Evolutionary conservation across 306 rosid species (phyloP), one percentile per base, ranked within the genome.

Genomic region (Vicia sativa): DNA sequence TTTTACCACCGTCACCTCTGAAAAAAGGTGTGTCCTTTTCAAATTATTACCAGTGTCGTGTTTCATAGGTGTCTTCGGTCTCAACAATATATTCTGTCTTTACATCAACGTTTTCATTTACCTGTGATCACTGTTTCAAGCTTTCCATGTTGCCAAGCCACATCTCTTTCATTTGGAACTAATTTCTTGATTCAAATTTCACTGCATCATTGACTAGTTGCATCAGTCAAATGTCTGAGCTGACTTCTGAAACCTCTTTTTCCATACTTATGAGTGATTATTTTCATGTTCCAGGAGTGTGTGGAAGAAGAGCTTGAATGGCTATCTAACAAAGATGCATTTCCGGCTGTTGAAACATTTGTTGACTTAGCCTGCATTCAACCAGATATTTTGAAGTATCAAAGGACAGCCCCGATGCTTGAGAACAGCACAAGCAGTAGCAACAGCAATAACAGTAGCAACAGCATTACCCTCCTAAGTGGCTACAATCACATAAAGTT

Each of bases 271-370:
- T 9, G 26, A 70, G 52, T 14, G 55, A 64, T 11, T 10, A 26
- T 57, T 42, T 46, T 48, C 31, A 48, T 62, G 39, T 56, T 74
- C 9, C 80, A 85, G 89, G 95, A 73, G 59, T 14, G 31, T 43
- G 87, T 69, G 9, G 97, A 87, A 59, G 97, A 91, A 62, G 97
- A 91, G 31, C 90, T 88, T 35, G 97, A 91, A 71, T 91, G 97
- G 97, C 65, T 91, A 65, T 86, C 90, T 3, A 87, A 90, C 84
- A 86, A 82, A 77, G 97, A 91, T 54, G 85, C 90, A 1, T 91
- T 91, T 71, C 97, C 97, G 26, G 76, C 84, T 0, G 70, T 91
- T 5, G 91, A 88, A 55, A 82, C 91, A 11, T 83, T 82, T 61
- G 74, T 77, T 15, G 90, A 50, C 70, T 37, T 83, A 3, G 52